phyloP scores from a whole-genome alignment of 2,329 filamentous ascomycete species.

The Erysiphe neolycopersici region DNA sequence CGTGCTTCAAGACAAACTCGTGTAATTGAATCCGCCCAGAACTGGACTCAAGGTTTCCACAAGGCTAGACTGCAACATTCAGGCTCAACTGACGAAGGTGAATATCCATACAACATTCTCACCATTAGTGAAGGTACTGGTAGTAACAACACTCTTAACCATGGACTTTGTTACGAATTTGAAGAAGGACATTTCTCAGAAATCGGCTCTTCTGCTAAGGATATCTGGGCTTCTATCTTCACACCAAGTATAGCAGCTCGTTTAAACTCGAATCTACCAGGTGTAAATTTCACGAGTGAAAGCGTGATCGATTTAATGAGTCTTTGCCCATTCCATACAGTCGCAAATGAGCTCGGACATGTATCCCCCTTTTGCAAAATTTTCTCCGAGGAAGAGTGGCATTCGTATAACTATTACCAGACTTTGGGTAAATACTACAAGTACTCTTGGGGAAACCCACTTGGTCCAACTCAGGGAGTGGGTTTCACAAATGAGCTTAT shows the following conservation, averaged over 20 bases:
- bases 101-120: slow-evolving; percentile 28
- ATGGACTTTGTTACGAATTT: slow-evolving; percentile 44
- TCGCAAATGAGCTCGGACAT: slow-evolving; percentile 28
- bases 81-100: slow-evolving; percentile 14
- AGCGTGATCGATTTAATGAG: slow-evolving; percentile 62
- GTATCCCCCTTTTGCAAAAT: slow-evolving; percentile 50
- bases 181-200: slow-evolving; percentile 27
- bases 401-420: slow-evolving; percentile 54
- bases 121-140: slow-evolving; percentile 38
- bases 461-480: slow-evolving; percentile 65
- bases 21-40: slow-evolving; percentile 46
- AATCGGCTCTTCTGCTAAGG: slow-evolving; percentile 25
- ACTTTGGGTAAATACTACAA: slow-evolving; percentile 66
- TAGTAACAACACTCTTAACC: slow-evolving; percentile 60
- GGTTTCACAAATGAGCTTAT: slow-evolving; percentile 76
- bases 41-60: slow-evolving; percentile 54
- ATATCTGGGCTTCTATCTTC: slow-evolving; percentile 34
- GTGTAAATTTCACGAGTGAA: slow-evolving; percentile 32
- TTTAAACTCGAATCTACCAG: slow-evolving; percentile 40
- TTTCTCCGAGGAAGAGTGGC: slow-evolving; percentile 51
- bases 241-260: slow-evolving; percentile 38
- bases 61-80: slow-evolving; percentile 17
- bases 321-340: slow-evolving; percentile 60
- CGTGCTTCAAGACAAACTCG: slow-evolving; percentile 43
- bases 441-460: slow-evolving; percentile 46